These are phyloP conservation scores for Penicillium sp. DNA, from an alignment of 2,329 filamentous ascomycete species.

Conservation along the genomic window DNA sequence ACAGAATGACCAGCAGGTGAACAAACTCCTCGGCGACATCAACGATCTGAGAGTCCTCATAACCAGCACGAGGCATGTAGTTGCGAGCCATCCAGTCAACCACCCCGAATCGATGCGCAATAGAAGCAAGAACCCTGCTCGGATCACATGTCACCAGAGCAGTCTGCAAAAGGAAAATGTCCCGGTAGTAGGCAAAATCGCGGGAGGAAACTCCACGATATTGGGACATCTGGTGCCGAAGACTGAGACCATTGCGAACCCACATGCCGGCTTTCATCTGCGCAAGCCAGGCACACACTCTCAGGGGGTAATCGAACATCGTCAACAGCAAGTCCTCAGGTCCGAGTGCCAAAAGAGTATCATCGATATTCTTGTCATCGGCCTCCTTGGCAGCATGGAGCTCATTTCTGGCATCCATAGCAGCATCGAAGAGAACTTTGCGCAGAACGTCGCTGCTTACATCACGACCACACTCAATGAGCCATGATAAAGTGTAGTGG, in stretches of 20 bases:
- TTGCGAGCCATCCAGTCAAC: slow-evolving; percentile 81
- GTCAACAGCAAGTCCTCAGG: slow-evolving; percentile 81
- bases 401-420: slow-evolving; percentile 46
- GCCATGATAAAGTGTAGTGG: slow-evolving; percentile 94
- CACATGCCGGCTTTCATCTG: slow-evolving; percentile 99
- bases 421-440: slow-evolving; percentile 69
- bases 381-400: slow-evolving; percentile 64
- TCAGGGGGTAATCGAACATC: slow-evolving; percentile 87
- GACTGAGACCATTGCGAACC: slow-evolving; percentile 95
- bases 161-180: slow-evolving; percentile 90
- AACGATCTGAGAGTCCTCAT: slow-evolving; percentile 84
- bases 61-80: slow-evolving; percentile 71
- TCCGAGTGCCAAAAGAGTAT: slow-evolving; percentile 47
- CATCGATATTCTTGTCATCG: slow-evolving; percentile 57
- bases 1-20: slow-evolving; percentile 83
- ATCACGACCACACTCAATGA: slow-evolving; percentile 82
- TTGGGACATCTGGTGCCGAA: slow-evolving; percentile 90
- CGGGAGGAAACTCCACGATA: slow-evolving; percentile 87
- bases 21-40: slow-evolving; percentile 96
- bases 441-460: slow-evolving; percentile 68
- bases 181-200: slow-evolving; percentile 90
- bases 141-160: slow-evolving; percentile 85
- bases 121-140: slow-evolving; percentile 78
- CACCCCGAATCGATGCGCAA: slow-evolving; percentile 90
- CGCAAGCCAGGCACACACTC: slow-evolving; percentile 92